Percentiles rank a stretch among this genome's conserved stretches.
Conservation (phyloP, 1,284 basidiomycete species). For the Trichosporon sp. region DNA sequence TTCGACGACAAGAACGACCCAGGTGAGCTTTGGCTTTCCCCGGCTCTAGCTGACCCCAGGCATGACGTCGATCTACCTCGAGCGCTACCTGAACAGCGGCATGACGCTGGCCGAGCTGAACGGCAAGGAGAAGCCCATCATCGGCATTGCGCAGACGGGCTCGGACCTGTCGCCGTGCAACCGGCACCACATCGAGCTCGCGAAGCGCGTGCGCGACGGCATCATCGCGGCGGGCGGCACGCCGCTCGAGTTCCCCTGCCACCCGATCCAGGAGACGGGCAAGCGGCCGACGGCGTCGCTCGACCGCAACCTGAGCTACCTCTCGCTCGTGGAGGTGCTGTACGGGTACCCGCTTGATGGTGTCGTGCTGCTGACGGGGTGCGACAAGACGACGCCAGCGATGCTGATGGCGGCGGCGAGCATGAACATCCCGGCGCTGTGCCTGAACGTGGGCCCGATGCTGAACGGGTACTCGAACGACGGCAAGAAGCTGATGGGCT, state of each 20-base stretch:
- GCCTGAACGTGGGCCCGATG: slow-evolving; percentile 46
- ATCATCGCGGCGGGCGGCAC: slow-evolving; percentile 49
- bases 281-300: slow-evolving; percentile 48
- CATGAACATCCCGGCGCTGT: slow-evolving; percentile 45
- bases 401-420: slow-evolving; percentile 41
- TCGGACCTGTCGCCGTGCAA: slow-evolving; percentile 46
- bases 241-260: slow-evolving; percentile 49
- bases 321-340: slow-evolving; percentile 46
- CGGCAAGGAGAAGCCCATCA: slow-evolving; percentile 76
- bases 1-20: slow-evolving; percentile 40
- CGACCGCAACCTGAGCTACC: slow-evolving; percentile 47
- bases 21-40: slow-evolving; percentile 21
- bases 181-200: slow-evolving; percentile 44
- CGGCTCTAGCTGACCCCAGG: slow-evolving; percentile 12
- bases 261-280: slow-evolving; percentile 50
- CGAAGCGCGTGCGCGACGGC: slow-evolving; percentile 48
- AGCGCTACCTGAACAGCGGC: slow-evolving; percentile 48
- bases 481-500: slow-evolving; percentile 41
- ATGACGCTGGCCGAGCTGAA: slow-evolving; percentile 38
- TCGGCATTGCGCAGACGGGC: slow-evolving; percentile 65
- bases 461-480: slow-evolving; percentile 46
- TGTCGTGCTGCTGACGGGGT: slow-evolving; percentile 47
- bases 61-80: slow-evolving; percentile 39
- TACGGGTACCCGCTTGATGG: slow-evolving; percentile 49
- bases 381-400: slow-evolving; percentile 53